A percentile compares a stretch with the other conserved stretches of the same genome.
Conservation (phyloP, 805 yeast species). For the Huiozyma naganishii region DNA sequence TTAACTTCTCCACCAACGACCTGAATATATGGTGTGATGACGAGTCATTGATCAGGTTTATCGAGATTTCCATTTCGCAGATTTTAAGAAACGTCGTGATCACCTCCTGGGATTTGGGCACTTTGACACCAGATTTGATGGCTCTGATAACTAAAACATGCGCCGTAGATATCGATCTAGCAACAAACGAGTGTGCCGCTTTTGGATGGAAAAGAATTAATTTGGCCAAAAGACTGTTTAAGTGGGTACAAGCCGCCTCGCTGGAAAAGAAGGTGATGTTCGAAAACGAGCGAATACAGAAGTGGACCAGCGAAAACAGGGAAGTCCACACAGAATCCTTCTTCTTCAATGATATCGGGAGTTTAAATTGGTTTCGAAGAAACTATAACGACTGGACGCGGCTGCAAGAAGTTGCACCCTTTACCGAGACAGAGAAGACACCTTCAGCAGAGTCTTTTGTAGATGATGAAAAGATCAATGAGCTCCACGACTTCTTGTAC, state of each 20-base stretch:
- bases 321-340: constrained; percentile 3
- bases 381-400: constrained; percentile 17
- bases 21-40: constrained; percentile 8
- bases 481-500: constrained; percentile 10
- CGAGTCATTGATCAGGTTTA: constrained; percentile 16
- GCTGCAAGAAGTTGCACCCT: constrained; percentile 6
- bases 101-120: neutral
- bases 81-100: constrained; percentile 18
- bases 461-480: constrained; percentile 4
- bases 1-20: constrained; percentile 6
- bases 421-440: neutral
- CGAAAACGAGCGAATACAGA: neutral
- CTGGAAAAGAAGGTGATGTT: neutral
- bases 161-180: constrained; percentile 6
- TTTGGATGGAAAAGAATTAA: constrained; percentile 20
- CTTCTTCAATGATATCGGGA: constrained; percentile 19
- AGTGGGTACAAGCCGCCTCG: constrained; percentile 11
- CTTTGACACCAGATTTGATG: neutral
- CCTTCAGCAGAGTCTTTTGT: neutral
- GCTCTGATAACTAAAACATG: constrained; percentile 3
- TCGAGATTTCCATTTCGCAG: constrained; percentile 22
- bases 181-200: constrained; percentile 13
- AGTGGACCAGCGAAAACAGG: neutral
- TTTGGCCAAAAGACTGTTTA: constrained; percentile 16
- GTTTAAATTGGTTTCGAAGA: constrained; percentile 20